Evolutionary conservation across 345 rosid species (phyloP).

Genomic region (Mangifera indica): DNA sequence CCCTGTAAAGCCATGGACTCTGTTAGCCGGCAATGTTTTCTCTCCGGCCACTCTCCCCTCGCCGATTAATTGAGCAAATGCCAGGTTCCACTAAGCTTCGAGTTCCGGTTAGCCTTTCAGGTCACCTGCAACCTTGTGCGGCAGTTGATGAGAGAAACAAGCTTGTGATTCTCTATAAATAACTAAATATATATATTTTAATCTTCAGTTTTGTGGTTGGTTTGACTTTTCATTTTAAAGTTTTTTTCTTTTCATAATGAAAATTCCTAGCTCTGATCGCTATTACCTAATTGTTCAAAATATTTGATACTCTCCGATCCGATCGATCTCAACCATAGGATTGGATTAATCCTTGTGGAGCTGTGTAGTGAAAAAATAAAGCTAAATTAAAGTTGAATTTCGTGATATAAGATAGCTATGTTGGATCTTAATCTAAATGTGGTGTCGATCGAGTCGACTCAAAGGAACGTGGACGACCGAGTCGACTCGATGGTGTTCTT

Average conservation of each 20-base stretch:
- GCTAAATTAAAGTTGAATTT: slow-evolving; percentile 10
- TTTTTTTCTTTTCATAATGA: background rate
- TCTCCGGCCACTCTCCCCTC: slow-evolving; percentile 20
- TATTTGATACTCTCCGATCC: slow-evolving; percentile 20
- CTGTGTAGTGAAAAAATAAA: background rate
- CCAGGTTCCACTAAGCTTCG: slow-evolving; percentile 3
- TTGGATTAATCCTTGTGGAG: slow-evolving; percentile 21
- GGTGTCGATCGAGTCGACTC: slow-evolving; percentile 59
- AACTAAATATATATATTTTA: background rate
- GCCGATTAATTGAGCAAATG: slow-evolving; percentile 21
- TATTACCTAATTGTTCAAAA: slow-evolving; percentile 3
- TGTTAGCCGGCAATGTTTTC: slow-evolving; percentile 27
- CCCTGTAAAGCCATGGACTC: slow-evolving; percentile 10
- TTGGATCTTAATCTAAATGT: slow-evolving; percentile 84
- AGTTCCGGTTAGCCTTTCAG: background rate
- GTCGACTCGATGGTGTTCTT: slow-evolving; percentile 31
- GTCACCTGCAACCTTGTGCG: slow-evolving; percentile 3
- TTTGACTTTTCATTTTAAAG: background rate
- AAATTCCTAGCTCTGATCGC: slow-evolving; percentile 5
- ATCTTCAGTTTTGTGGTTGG: slow-evolving; percentile 15
- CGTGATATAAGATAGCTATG: slow-evolving; percentile 35
- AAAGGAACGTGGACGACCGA: slow-evolving; percentile 30
- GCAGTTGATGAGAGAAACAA: background rate
- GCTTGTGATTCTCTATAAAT: background rate
- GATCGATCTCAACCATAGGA: slow-evolving; percentile 23